Percentiles rank a stretch among this genome's conserved stretches.
Evolutionary conservation across 495 filamentous ascomycete species (phyloP).

Genomic region (Annulohypoxylon bovei): DNA sequence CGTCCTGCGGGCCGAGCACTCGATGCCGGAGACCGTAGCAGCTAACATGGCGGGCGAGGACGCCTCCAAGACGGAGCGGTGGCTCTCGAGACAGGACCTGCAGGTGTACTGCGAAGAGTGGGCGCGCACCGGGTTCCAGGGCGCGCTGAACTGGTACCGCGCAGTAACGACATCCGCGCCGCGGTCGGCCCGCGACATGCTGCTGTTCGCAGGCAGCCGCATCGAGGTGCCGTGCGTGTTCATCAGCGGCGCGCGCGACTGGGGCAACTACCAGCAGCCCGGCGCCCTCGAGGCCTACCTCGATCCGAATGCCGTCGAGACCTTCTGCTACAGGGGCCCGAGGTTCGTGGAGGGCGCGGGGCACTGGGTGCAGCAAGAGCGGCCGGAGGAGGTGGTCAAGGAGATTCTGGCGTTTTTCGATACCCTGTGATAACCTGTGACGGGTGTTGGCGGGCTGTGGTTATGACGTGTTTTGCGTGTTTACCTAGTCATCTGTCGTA

Average conservation of each 20-base stretch:
- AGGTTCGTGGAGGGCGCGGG: conserved; percentile 67
- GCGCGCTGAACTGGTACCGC: conserved; percentile 76
- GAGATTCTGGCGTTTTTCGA: conserved; percentile 60
- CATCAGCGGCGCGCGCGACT: conserved; percentile 69
- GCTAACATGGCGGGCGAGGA: conserved; percentile 63
- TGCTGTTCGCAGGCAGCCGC: conserved; percentile 68
- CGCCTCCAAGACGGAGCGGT: conserved; percentile 46
- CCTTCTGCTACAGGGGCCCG: conserved; percentile 57
- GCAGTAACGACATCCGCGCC: conserved; percentile 60
- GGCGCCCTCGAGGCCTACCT: conserved; percentile 68
- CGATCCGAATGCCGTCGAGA: conserved; percentile 54
- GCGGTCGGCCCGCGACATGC: conserved; percentile 60
- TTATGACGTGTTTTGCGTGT: not conserved
- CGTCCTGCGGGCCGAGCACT: conserved; percentile 67
- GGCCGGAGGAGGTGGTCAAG: conserved; percentile 63
- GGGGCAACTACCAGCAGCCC: conserved; percentile 74
- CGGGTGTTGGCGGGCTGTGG: not conserved
- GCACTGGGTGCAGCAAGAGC: conserved; percentile 76
- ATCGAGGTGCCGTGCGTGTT: conserved; percentile 70
- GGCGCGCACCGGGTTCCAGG: conserved; percentile 74
- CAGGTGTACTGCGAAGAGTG: conserved; percentile 69
- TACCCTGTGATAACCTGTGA: conserved; percentile 33
- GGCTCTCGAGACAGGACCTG: conserved; percentile 67
- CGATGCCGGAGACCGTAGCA: conserved; percentile 67
- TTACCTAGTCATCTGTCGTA: not conserved